phyloP scores from a whole-genome alignment of 495 filamentous ascomycete genomes.

The Pyronema omphalodes region DNA sequence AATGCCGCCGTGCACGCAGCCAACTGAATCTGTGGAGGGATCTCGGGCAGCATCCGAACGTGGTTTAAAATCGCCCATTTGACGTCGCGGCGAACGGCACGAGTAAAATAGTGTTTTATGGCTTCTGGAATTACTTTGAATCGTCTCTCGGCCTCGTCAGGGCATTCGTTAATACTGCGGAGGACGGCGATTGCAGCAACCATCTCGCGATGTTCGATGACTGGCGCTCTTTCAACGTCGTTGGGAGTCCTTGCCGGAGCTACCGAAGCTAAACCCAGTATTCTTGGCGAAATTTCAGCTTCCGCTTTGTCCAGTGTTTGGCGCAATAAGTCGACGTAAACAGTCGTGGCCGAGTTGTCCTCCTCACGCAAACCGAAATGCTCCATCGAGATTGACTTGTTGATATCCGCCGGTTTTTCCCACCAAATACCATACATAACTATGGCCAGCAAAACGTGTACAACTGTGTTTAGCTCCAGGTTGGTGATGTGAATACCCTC shows the following conservation, averaged over 20 bases:
- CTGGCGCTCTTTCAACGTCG: neutral
- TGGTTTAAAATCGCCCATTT: too few species aligned
- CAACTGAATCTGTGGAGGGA: too few species aligned
- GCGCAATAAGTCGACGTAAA: neutral
- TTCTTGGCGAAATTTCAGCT: neutral
- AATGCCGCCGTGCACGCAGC: too few species aligned
- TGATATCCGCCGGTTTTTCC: constrained; percentile 4
- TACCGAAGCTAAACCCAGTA: neutral
- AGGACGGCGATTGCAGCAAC: too few species aligned
- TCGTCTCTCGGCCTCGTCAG: too few species aligned
- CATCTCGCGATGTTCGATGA: neutral
- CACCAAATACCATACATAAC: constrained; percentile 4
- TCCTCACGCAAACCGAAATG: neutral
- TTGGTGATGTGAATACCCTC: neutral
- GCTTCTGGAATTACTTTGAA: too few species aligned
- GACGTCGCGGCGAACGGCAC: too few species aligned
- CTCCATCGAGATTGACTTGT: neutral
- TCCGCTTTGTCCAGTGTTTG: neutral
- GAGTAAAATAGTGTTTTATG: too few species aligned
- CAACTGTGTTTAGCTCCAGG: constrained; percentile 3
- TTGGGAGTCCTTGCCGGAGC: neutral
- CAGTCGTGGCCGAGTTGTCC: neutral
- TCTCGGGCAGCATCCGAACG: too few species aligned
- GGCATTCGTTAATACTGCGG: too few species aligned
- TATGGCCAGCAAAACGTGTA: neutral